These are phyloP conservation scores for Talaromyces stipitatus DNA, from an alignment of 495 filamentous ascomycete species.

Conservation along the genomic window DNA sequence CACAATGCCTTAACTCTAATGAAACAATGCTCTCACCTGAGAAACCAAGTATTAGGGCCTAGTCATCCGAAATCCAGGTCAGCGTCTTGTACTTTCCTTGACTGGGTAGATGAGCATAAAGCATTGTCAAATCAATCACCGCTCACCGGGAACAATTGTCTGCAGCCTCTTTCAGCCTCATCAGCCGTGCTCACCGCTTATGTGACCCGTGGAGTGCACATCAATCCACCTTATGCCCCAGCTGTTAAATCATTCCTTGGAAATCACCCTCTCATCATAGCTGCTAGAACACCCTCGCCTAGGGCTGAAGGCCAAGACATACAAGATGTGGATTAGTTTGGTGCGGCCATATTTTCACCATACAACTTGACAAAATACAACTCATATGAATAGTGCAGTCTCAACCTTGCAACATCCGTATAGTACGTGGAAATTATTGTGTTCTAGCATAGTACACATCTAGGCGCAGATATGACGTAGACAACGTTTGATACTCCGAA, in stretches of 20 bases:
- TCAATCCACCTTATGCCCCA: neutral
- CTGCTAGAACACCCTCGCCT: constrained; percentile 1
- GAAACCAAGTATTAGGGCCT: constrained; percentile 7
- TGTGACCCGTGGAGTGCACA: neutral
- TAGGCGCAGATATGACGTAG: neutral
- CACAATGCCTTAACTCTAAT: neutral
- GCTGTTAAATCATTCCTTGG: constrained; percentile 3
- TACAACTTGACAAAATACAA: neutral
- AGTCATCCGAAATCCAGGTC: constrained; percentile 7
- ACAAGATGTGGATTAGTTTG: constrained; percentile 1
- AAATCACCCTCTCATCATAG: constrained; percentile 1
- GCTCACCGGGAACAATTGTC: neutral
- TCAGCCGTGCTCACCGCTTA: neutral
- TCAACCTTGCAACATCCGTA: neutral
- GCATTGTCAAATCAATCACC: neutral
- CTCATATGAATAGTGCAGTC: neutral
- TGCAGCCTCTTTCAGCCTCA: neutral
- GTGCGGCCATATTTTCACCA: constrained; percentile 1
- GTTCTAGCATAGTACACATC: neutral
- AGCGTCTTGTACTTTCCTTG: constrained; percentile 1
- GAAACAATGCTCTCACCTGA: constrained; percentile 5
- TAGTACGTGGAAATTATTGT: neutral
- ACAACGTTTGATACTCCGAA: neutral
- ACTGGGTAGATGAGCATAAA: neutral
- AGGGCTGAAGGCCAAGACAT: neutral